Base-by-base conservation (phyloP, 2,329 filamentous ascomycete genomes). In the Cryoendolithus antarcticus region DNA sequence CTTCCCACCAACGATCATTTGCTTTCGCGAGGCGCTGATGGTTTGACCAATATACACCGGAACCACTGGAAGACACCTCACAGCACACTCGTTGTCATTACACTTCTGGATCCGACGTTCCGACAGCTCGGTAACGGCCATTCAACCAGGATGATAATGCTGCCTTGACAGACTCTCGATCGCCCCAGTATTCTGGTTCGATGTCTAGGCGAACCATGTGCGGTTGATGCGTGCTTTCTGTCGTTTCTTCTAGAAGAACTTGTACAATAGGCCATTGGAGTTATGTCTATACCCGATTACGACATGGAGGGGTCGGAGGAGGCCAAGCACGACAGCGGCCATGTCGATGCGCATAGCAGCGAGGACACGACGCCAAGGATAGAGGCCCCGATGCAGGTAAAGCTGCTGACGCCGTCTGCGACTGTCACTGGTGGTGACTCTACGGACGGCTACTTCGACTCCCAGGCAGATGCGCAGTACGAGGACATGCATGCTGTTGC, bases 381-480 rank as follows among this genome's bases (percentile, higher is more conserved):
- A n/a, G 43, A 46, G 36, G 32, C 35, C 8, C 45, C 45, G 9
- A 35, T 44, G 4, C 11, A 35, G 12, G 41, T 52, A 32, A 48
- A 50, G 40, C 42, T 51, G n/a, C 39, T 45, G 19, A 49, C 49
- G 24, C 47, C 44, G 31, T 39, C 39, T 30, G 42, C 45, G 6
- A 35, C 41, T 34, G 45, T 27, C 24, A 27, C 24, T 27, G 24
- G 24, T 8, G 24, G 24, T 27, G 24, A 27, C 5, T 27, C 24
- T 27, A 27, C 24, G 24, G 24, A 27, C 24, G 24, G 24, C 24
- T 27, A 27, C 24, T 27, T 27, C 24, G 24, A 27, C 24, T 27
- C 24, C 7, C 24, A 47, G 36, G 42, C 42, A 32, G 24, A 29
- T 13, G 32, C 40, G 35, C 41, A 27, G 24, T 27, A 27, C 7